Evolutionary conservation across 805 yeast species (phyloP), one percentile per base, ranked within the genome.

Genomic region (Kluyveromyces dobzhanskii): DNA sequence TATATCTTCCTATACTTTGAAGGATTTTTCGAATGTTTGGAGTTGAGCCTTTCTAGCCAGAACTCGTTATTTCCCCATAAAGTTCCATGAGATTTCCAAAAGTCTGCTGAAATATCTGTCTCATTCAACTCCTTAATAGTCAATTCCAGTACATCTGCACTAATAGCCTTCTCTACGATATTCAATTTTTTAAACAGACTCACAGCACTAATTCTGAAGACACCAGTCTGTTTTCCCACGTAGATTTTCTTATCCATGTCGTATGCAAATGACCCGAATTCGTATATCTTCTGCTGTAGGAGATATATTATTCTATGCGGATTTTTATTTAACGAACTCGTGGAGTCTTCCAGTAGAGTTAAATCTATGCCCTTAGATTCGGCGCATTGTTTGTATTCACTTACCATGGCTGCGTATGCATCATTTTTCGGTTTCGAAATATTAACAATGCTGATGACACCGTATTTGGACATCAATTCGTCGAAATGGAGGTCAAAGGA

Each of bases 31-130:
- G 52, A 35, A 27, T 64, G 57, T 35, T 62, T 59, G 4, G 62
- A 84, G 61, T 86, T 87, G 13, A 86, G 83, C 51, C 78, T 79
- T 3, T 87, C 77, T 24, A 88, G 73, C 46, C 80, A 86, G 53
- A 82, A 88, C 25, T 94, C 94, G 57, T 87, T 87, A 55, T 88
- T 95, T 5, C 94, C 92, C 97, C 97, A 88, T 18, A 88, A 62
- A 18, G 79, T 73, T 45, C 86, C 81, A 48, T 86, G 94, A 19
- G 77, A 77, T 12, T 70, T 64, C 52, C 75, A 65, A n/a, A 85
- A 62, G 5, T 75, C 80, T 16, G 68, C 48, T 0, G 66, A 61
- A 4, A 63, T 46, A 9, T 56, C 58, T 10, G 57, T 42, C 25
- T 65, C 67, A 1, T 63, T 61, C 41, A 81, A 72, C 40, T 67